These are phyloP conservation scores for Ramaria sp. DNA, from an alignment of 768 basidiomycete species.

Conservation along the genomic window DNA sequence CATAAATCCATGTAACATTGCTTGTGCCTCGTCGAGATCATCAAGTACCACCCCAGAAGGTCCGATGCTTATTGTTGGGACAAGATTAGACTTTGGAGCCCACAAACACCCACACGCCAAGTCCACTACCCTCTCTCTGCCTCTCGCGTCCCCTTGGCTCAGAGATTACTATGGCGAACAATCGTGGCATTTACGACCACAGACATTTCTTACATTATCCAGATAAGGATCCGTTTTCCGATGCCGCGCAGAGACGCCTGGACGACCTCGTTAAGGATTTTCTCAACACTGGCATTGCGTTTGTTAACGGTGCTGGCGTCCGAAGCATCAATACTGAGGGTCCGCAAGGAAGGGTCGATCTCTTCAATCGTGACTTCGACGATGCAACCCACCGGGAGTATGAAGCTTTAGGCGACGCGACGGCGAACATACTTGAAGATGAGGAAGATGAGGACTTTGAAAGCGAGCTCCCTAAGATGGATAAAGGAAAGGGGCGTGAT, in stretches of 20 bases:
- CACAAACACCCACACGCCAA: background rate
- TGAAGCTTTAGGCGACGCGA: background rate
- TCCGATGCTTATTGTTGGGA: too few species aligned
- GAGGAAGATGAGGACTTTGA: background rate
- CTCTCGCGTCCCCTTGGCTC: background rate
- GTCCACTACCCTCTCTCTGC: background rate
- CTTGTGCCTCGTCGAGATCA: too few species aligned
- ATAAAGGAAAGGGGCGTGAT: slow-evolving; percentile 1
- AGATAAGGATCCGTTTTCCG: background rate
- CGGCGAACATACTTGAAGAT: background rate
- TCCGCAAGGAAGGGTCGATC: background rate
- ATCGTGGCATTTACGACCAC: background rate
- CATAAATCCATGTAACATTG: too few species aligned
- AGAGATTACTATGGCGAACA: background rate
- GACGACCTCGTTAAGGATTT: background rate
- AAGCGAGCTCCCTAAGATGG: background rate
- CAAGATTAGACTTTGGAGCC: background rate
- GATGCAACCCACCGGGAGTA: background rate
- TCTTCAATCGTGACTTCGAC: background rate
- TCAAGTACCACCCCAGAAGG: too few species aligned
- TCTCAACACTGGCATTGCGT: background rate
- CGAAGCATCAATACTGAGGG: background rate
- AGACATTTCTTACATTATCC: background rate
- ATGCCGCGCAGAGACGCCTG: background rate
- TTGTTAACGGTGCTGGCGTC: background rate